These are phyloP conservation scores for Monosporascus sp. DNA, from an alignment of 2,329 filamentous ascomycete genomes.

Conservation along the genomic window DNA sequence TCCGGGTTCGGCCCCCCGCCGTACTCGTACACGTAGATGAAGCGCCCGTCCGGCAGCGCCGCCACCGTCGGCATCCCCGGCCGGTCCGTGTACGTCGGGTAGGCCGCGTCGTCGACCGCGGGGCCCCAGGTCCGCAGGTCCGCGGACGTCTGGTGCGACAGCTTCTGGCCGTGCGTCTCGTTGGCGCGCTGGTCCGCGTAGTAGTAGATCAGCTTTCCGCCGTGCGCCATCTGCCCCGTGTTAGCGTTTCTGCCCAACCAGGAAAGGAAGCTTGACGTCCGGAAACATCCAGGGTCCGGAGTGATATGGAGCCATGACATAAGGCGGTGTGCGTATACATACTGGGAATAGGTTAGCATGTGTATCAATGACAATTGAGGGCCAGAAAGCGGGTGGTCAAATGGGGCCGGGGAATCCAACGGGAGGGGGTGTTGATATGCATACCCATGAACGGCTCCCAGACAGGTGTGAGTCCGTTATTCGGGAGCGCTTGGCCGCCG, in stretches of 20 bases:
- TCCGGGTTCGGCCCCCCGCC: conserved; percentile 24
- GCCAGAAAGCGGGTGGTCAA: too few relatives aligned
- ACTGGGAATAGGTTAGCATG: too few relatives aligned
- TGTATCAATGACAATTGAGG: too few relatives aligned
- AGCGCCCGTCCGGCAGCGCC: conserved; percentile 52
- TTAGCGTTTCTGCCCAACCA: too few relatives aligned
- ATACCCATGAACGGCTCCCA: conserved; percentile 63
- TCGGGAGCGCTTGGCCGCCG: conserved; percentile 56
- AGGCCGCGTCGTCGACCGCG: conserved; percentile 57
- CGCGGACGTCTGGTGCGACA: conserved; percentile 57
- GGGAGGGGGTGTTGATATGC: too few relatives aligned
- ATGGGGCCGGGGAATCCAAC: too few relatives aligned
- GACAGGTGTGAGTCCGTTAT: conserved; percentile 62
- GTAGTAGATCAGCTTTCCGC: conserved; percentile 58
- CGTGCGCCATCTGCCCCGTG: conserved; percentile 36
- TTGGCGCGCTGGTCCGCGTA: conserved; percentile 68
- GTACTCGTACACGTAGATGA: conserved; percentile 46
- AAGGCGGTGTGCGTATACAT: too few relatives aligned
- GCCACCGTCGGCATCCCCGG: conserved; percentile 43
- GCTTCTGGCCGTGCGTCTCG: conserved; percentile 57
- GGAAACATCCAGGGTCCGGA: too few relatives aligned
- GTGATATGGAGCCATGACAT: too few relatives aligned
- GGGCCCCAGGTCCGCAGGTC: conserved; percentile 57
- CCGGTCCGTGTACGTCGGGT: conserved; percentile 30
- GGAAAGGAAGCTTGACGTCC: too few relatives aligned